Evolutionary conservation across 495 filamentous ascomycete species (phyloP), one percentile per base, ranked within the genome.

Genomic region (Annulohypoxylon maeteangense): DNA sequence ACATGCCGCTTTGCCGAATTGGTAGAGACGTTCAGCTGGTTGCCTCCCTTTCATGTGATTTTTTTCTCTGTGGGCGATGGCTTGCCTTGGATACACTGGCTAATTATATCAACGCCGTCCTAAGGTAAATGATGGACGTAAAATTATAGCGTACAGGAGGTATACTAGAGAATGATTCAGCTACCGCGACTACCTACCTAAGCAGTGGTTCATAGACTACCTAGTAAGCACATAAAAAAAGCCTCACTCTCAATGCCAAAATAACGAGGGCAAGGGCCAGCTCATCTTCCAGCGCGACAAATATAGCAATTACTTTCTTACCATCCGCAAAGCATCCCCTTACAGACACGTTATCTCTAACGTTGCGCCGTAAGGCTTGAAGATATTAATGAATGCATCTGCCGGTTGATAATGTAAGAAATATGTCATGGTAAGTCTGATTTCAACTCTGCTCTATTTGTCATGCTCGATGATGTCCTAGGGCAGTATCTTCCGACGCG

Each of bases 1-100:
- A 55, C 64, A 60, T 70, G 67, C 67, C 67, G 67, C 25, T 65
- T 65, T 44, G 6, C 67, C 67, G 67, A n/a, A 14, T n/a, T 48
- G 23, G 51, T 40, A 63, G 10, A 16, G 14, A 4, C 14, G 36
- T 36, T 70, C 45, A 51, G 54, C 54, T 70, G 44, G 18, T 7
- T 44, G 27, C 27, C 53, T 44, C 44, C 27, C 18, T 23, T 20
- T 34, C 18, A 40, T 48, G 38, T 36, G 38, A 5, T 31, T 7
- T 25, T 36, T 12, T 59, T 20, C 18, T 40, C 32, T 14, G 25
- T 25, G 54, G 16, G 20, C 23, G 12, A 29, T 16, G 11, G 2
- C 51, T 10, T 55, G 4, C 14, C 51, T 20, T 55, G n/a, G 27
- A 34, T 22, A 32, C 7, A 7, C 3, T 32, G 7, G 31, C 31